Evolutionary conservation across 805 yeast species (phyloP), one percentile per base, ranked within the genome.

Genomic region (Saccharomycopsis fermentans): DNA sequence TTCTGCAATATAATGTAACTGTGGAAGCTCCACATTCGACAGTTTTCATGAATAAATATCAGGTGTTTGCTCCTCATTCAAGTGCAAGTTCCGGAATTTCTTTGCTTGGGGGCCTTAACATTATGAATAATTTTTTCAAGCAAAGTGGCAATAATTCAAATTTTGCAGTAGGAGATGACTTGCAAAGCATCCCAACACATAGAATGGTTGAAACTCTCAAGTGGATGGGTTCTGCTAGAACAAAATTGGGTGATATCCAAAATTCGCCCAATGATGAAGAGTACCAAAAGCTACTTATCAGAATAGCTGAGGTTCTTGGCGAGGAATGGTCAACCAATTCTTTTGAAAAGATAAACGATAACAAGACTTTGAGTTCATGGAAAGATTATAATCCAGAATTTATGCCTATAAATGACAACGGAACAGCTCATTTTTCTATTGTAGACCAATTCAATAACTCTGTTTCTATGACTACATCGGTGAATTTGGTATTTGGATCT

Each of bases 71-170:
- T 0, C 73, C 58, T 9, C 55, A 87, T 17, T 77, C 77, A 35
- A 96, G 96, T 0, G 83, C 91, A 0, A 82, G 94, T 12, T 81
- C 91, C 2, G 99, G 99, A 0, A 79, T 91, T 11, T 95, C 96
- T 0, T 71, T 92, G 54, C 65, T 86, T 16, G 78, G 90, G 1
- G 97, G 95, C 0, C 72, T 92, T 53, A 81, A 82, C 53, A 80
- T 90, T 34, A 75, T 86, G 72, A 78, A 82, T 61, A 66, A 71
- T 16, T 76, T 76, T 63, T 73, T 74, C 2, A 70, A 69, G 32
- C 67, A 69, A 17, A 67, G 66, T 6, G 73, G 70, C 50, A 63
- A 63, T 12, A 39, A 55, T 16, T 53, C 53, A 4, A 34, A 57
- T 48, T 58, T 58, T 47, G 61, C 59, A 16, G 37, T 56, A 8